Evolutionary conservation across 345 rosid genomes (phyloP).

Genomic region (Excoecaria cochinchinensis): DNA sequence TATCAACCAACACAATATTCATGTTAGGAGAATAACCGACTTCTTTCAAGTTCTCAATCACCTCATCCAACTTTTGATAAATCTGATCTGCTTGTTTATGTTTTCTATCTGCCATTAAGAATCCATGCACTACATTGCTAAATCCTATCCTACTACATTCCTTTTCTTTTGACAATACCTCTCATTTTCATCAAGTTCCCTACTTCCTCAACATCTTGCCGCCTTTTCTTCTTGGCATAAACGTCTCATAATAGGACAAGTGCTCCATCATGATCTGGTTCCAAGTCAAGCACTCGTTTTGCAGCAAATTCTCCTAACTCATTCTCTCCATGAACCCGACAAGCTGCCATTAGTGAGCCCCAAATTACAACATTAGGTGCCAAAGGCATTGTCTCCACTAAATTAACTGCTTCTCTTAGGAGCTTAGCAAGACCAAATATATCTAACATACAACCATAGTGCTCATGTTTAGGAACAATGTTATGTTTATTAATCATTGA

Average conservation of each 20-base stretch:
- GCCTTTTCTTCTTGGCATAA: conserved; percentile 10
- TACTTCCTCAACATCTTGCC: conserved; percentile 13
- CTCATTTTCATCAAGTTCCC: conserved; percentile 17
- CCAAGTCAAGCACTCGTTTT: conserved; percentile 9
- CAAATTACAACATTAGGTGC: conserved; percentile 13
- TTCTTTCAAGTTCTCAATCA: conserved; percentile 28
- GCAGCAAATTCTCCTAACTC: conserved; percentile 26
- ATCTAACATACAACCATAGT: conserved; percentile 22
- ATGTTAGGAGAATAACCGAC: conserved; percentile 32
- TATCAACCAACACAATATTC: conserved; percentile 34
- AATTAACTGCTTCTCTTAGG: conserved; percentile 12
- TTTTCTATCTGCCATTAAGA: conserved; percentile 43
- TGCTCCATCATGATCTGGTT: conserved; percentile 25
- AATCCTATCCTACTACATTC: conserved; percentile 10
- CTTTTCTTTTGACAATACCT: conserved; percentile 7
- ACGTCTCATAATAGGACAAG: conserved; percentile 20
- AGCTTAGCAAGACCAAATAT: conserved; percentile 17
- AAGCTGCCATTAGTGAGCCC: conserved; percentile 23
- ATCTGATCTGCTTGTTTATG: conserved; percentile 41
- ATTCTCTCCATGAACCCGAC: conserved; percentile 13
- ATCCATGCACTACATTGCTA: background rate
- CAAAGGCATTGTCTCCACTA: conserved; percentile 17
- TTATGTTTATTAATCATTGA: conserved; percentile 14
- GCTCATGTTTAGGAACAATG: conserved; percentile 18
- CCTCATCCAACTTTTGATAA: conserved; percentile 44